phyloP scores from a whole-genome alignment of 2,329 filamentous ascomycete genomes.

The Fusarium vanettenii region DNA sequence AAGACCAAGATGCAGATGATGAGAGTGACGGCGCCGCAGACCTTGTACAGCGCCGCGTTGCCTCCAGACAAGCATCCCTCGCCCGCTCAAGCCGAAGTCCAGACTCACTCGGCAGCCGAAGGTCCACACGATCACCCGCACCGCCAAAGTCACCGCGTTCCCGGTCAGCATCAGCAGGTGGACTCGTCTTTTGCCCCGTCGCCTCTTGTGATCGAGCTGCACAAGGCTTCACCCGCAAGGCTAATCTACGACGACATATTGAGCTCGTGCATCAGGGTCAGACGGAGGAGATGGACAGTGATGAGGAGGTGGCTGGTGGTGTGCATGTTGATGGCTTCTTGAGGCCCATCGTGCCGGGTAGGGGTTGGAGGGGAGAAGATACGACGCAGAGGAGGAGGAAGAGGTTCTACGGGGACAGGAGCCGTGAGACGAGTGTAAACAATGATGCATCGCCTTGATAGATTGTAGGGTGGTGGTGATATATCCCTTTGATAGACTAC shows the following conservation, averaged over 20 bases:
- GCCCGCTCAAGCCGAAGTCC: constrained; percentile 43
- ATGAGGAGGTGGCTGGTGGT: constrained; percentile 68
- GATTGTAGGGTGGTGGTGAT: not conserved
- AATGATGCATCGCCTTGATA: constrained; percentile 22
- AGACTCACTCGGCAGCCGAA: constrained; percentile 35
- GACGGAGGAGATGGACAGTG: constrained; percentile 53
- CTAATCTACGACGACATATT: constrained; percentile 54
- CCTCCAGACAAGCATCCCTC: constrained; percentile 47
- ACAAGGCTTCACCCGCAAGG: constrained; percentile 50
- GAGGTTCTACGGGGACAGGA: constrained; percentile 39
- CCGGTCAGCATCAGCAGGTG: constrained; percentile 46
- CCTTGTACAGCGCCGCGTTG: constrained; percentile 44
- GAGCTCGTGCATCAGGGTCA: constrained; percentile 52
- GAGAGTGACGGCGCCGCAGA: constrained; percentile 42
- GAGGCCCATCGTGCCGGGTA: constrained; percentile 61
- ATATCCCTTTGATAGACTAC: not conserved
- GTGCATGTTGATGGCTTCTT: constrained; percentile 78
- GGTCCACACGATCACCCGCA: constrained; percentile 34
- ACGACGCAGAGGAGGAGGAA: constrained; percentile 44
- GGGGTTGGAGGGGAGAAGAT: constrained; percentile 60
- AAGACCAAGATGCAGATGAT: constrained; percentile 33
- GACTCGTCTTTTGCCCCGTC: constrained; percentile 53
- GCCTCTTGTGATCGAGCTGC: constrained; percentile 50
- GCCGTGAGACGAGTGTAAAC: constrained; percentile 24
- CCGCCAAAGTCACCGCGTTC: constrained; percentile 33